phyloP scores from a whole-genome alignment of 2,329 filamentous ascomycete species.

The Verticillium nonalfalfae region DNA sequence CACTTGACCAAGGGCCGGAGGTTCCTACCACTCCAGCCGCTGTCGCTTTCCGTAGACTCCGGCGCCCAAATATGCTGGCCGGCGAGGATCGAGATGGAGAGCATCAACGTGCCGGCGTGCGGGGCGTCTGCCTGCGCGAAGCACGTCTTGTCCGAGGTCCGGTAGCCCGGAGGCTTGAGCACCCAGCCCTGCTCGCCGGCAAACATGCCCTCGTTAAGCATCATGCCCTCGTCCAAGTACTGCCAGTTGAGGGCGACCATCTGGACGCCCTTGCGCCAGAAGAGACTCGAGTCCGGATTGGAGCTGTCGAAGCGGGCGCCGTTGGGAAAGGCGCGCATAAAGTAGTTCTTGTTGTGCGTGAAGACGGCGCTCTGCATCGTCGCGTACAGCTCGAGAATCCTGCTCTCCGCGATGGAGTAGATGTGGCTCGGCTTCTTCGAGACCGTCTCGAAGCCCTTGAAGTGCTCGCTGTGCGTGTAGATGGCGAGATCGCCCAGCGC shows the following conservation, averaged over 20 bases:
- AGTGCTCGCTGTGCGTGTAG: slow-evolving; percentile 83
- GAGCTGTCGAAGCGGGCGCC: slow-evolving; percentile 73
- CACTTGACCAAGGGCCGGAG: slow-evolving; percentile 71
- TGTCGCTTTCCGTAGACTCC: slow-evolving; percentile 21
- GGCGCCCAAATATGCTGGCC: slow-evolving; percentile 68
- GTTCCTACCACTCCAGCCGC: slow-evolving; percentile 21
- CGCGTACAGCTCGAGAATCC: slow-evolving; percentile 51
- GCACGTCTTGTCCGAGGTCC: slow-evolving; percentile 34
- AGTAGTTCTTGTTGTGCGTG: slow-evolving; percentile 76
- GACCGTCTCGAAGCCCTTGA: slow-evolving; percentile 61
- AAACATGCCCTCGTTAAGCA: slow-evolving; percentile 98
- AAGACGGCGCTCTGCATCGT: slow-evolving; percentile 72
- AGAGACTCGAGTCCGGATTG: slow-evolving; percentile 89
- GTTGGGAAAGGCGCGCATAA: slow-evolving; percentile 90
- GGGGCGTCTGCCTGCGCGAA: slow-evolving; percentile 38
- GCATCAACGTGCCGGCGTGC: slow-evolving; percentile 49
- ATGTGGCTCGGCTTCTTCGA: slow-evolving; percentile 60
- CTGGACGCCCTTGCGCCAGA: slow-evolving; percentile 91
- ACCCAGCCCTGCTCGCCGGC: slow-evolving; percentile 79
- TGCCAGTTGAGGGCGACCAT: slow-evolving; percentile 99
- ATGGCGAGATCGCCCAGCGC: slow-evolving; percentile 69
- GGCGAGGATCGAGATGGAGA: slow-evolving; percentile 68
- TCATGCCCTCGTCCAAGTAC: slow-evolving; percentile 86
- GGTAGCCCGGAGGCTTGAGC: slow-evolving; percentile 74
- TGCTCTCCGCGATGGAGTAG: slow-evolving; percentile 83